A percentile compares a stretch with the other conserved stretches of the same genome.
These are phyloP conservation scores for Pleurotus pulmonarius DNA, from an alignment of 768 basidiomycete species.

Conservation along the genomic window DNA sequence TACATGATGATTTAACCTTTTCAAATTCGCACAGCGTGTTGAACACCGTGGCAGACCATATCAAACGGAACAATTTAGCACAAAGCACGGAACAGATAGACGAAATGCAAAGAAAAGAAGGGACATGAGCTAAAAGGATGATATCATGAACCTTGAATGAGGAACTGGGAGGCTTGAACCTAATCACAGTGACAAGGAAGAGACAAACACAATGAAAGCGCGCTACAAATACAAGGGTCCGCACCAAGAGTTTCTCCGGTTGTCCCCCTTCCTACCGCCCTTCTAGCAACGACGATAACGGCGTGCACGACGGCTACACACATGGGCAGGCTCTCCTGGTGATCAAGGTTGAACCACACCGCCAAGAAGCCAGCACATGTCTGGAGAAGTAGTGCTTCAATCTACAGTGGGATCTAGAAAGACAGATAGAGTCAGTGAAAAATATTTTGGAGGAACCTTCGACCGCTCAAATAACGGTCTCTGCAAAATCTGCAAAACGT, in stretches of 20 bases:
- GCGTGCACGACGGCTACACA: constrained; percentile 61
- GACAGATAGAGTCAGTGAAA: constrained; percentile 2
- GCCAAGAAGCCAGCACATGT: constrained; percentile 45
- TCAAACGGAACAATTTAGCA: too few relatives aligned
- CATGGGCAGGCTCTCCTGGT: constrained; percentile 41
- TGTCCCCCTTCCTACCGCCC: neutral
- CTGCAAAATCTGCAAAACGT: too few relatives aligned
- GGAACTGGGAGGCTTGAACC: too few relatives aligned
- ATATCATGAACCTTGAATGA: too few relatives aligned
- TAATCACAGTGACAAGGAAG: too few relatives aligned
- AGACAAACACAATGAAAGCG: too few relatives aligned
- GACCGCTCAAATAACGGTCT: neutral
- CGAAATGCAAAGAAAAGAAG: too few relatives aligned
- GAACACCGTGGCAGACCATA: too few relatives aligned
- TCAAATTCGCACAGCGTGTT: too few relatives aligned
- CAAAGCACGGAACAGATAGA: too few relatives aligned
- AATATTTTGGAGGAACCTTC: neutral
- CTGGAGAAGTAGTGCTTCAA: constrained; percentile 53
- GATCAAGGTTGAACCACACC: constrained; percentile 4
- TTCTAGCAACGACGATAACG: constrained; percentile 7
- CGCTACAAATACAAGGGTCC: neutral
- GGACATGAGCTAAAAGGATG: too few relatives aligned
- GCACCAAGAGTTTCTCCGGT: neutral
- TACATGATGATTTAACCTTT: too few relatives aligned
- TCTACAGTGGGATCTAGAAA: constrained; percentile 4